phyloP scores from a whole-genome alignment of 1,284 basidiomycete species.

The Pyrrhoderma noxium region DNA sequence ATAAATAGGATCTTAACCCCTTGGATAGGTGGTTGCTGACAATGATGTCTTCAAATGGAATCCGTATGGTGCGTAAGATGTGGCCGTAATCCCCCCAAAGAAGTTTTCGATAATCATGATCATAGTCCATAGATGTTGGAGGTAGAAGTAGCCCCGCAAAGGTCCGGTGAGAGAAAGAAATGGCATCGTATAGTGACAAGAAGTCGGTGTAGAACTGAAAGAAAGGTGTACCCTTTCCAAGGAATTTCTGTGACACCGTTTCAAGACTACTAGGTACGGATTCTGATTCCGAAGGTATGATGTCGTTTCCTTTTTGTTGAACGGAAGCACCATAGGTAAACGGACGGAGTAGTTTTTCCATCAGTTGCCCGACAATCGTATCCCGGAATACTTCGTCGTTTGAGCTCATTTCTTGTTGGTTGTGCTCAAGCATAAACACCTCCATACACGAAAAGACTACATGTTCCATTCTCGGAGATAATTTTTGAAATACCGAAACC shows the following conservation, averaged over 20 bases:
- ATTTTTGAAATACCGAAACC: slow-evolving; percentile 29
- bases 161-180: slow-evolving; percentile 78
- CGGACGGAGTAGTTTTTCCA: slow-evolving; percentile 54
- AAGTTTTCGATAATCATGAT: slow-evolving; percentile 77
- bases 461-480: slow-evolving; percentile 43
- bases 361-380: slow-evolving; percentile 44
- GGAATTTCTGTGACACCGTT: slow-evolving; percentile 49
- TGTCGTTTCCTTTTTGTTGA: slow-evolving; percentile 8
- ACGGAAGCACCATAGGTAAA: slow-evolving; percentile 34
- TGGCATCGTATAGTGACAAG: slow-evolving; percentile 79
- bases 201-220: slow-evolving; percentile 95
- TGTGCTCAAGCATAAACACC: slow-evolving; percentile 92
- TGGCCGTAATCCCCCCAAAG: slow-evolving; percentile 79
- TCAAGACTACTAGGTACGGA: slow-evolving; percentile 39
- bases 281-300: background rate
- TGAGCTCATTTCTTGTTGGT: slow-evolving; percentile 43
- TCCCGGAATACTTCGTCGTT: slow-evolving; percentile 69
- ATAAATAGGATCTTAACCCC: slow-evolving; percentile 51
- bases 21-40: slow-evolving; percentile 30
- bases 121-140: slow-evolving; percentile 69
- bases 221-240: slow-evolving; percentile 70
- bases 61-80: slow-evolving; percentile 49
- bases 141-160: slow-evolving; percentile 78
- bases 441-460: slow-evolving; percentile 79
- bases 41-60: slow-evolving; percentile 39